Conservation (phyloP, 1,284 basidiomycete species). For the Melanopsichium pennsylvanicum region DNA sequence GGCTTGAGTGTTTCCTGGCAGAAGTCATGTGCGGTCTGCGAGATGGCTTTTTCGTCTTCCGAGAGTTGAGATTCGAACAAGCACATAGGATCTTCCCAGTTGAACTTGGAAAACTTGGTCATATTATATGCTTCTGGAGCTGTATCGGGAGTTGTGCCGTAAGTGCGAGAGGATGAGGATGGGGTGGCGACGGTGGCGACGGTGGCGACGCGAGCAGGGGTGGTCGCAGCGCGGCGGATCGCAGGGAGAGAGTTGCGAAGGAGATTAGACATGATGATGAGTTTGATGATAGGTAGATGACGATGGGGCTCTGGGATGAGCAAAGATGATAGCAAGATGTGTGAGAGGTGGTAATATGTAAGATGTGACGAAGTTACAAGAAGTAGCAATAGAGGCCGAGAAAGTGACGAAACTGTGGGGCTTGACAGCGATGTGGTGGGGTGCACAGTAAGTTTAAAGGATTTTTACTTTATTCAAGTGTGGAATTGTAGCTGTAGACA, state of each 20-base stretch:
- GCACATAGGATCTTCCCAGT: constrained; percentile 72
- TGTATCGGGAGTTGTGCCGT: constrained; percentile 38
- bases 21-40: constrained; percentile 83
- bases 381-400: no score
- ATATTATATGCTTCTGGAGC: constrained; percentile 46
- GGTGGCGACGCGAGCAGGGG: constrained; percentile 1
- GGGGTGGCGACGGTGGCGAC: constrained; percentile 4
- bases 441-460: no score
- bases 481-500: no score
- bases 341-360: no score
- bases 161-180: constrained; percentile 6
- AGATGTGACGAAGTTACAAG: no score
- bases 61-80: constrained; percentile 70
- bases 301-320: no score
- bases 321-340: no score
- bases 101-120: constrained; percentile 70
- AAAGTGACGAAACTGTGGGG: no score
- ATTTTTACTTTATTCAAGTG: no score
- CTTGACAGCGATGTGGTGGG: no score
- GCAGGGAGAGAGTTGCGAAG: constrained; percentile 29
- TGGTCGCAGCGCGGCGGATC: constrained; percentile 19
- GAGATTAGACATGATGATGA: constrained; percentile 39
- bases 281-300: not conserved
- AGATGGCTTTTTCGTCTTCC: constrained; percentile 87
- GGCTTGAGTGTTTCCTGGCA: constrained; percentile 86